phyloP scores from a whole-genome alignment of 177 flowering plant species.

The Vitis hybrid region DNA sequence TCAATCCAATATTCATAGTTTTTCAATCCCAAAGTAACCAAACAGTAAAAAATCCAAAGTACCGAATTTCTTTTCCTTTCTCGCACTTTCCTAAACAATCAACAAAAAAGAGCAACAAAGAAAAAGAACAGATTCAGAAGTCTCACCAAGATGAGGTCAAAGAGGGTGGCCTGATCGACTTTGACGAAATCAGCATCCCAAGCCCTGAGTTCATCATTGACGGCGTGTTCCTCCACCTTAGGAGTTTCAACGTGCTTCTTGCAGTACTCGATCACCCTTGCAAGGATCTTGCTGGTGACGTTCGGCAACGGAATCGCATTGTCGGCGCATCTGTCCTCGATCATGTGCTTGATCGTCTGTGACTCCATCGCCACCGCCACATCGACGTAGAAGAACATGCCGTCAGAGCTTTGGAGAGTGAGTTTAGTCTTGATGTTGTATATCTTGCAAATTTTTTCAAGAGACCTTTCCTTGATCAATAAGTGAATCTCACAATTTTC shows the following conservation, averaged over 20 bases:
- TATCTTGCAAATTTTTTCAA: constrained; percentile 15
- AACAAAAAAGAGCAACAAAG: not conserved
- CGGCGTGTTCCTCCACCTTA: not conserved
- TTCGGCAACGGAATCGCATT: constrained; percentile 21
- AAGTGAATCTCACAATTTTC: constrained; percentile 9
- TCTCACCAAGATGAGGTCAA: constrained; percentile 18
- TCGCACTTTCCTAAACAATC: too few relatives aligned
- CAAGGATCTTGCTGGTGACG: constrained; percentile 15
- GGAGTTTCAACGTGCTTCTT: constrained; percentile 25
- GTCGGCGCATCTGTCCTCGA: constrained; percentile 25
- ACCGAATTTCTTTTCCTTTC: too few relatives aligned
- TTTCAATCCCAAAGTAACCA: too few relatives aligned
- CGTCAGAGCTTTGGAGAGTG: not conserved
- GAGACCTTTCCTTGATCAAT: constrained; percentile 14
- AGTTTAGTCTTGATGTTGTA: constrained; percentile 26
- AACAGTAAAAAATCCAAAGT: too few relatives aligned
- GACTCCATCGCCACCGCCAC: not conserved
- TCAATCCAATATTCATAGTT: too few relatives aligned
- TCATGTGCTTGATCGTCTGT: constrained; percentile 15
- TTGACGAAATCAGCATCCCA: constrained; percentile 26
- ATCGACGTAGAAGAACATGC: too few relatives aligned
- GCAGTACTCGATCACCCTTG: constrained; percentile 31
- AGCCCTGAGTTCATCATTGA: constrained; percentile 2
- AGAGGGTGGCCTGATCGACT: constrained; percentile 24
- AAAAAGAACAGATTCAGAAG: not conserved